A percentile compares a stretch with the other conserved stretches of the same genome.
Evolutionary conservation across 257 asterid genomes (phyloP).

Genomic region (Solanum arcanum): DNA sequence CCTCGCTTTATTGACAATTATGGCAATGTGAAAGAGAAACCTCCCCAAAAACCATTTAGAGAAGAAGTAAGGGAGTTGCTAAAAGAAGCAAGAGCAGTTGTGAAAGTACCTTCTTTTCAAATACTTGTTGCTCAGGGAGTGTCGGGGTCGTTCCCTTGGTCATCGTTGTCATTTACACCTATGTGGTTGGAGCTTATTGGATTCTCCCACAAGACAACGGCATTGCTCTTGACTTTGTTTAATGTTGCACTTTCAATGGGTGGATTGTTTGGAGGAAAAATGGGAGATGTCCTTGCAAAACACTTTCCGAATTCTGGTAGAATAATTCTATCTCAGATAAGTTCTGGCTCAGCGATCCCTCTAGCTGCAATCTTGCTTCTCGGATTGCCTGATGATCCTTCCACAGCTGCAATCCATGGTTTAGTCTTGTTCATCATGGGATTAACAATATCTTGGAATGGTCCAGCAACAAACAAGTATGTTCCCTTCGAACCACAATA

Average conservation of each 20-base stretch:
- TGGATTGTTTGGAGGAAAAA: constrained; percentile 69
- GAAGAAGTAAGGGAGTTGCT: background rate
- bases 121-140: constrained; percentile 7
- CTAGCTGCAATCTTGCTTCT: constrained; percentile 60
- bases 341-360: constrained; percentile 73
- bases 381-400: constrained; percentile 61
- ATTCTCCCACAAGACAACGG: constrained; percentile 50
- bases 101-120: background rate
- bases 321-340: constrained; percentile 62
- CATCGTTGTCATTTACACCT: background rate
- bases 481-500: background rate
- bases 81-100: constrained; percentile 59
- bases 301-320: constrained; percentile 68
- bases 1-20: constrained; percentile 38
- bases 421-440: constrained; percentile 62
- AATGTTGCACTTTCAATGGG: constrained; percentile 55
- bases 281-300: constrained; percentile 70
- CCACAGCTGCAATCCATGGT: constrained; percentile 43
- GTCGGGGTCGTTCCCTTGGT: constrained; percentile 1
- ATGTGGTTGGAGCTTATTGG: constrained; percentile 15
- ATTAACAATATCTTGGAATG: constrained; percentile 60
- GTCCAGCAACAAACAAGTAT: constrained; percentile 83
- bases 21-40: constrained; percentile 18
- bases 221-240: constrained; percentile 47
- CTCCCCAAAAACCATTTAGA: background rate